Conservation (phyloP, 2,329 filamentous ascomycete genomes). For the Ophiostoma perfectum region DNA sequence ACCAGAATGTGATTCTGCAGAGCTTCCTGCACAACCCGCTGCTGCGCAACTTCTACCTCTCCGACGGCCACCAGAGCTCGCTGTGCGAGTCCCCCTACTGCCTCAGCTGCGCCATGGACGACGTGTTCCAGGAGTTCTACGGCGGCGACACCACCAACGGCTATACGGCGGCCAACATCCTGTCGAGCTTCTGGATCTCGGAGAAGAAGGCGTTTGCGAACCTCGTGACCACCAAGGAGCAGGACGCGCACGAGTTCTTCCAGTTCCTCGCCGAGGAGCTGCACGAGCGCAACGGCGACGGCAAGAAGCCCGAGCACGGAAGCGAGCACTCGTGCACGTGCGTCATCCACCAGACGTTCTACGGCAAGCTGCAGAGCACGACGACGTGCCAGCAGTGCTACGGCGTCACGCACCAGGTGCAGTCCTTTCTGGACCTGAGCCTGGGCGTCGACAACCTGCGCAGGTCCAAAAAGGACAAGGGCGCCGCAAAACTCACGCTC, state of each 20-base stretch:
- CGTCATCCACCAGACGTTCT: conserved; percentile 91
- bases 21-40: conserved; percentile 90
- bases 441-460: conserved; percentile 65
- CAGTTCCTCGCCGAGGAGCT: conserved; percentile 91
- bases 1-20: conserved; percentile 94
- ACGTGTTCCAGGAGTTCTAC: conserved; percentile 69
- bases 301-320: conserved; percentile 54
- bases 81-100: conserved; percentile 63
- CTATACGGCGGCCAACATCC: conserved; percentile 82
- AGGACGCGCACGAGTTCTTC: conserved; percentile 96
- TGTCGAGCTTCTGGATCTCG: conserved; percentile 85
- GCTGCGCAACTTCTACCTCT: conserved; percentile 84
- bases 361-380: conserved; percentile 82
- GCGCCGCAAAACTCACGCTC: conserved; percentile 46
- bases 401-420: conserved; percentile 73
- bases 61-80: conserved; percentile 75
- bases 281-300: conserved; percentile 73
- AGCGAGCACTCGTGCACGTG: conserved; percentile 70
- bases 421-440: conserved; percentile 87
- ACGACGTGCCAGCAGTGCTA: conserved; percentile 86
- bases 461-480: conserved; percentile 48
- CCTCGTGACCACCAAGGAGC: conserved; percentile 84
- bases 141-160: conserved; percentile 74
- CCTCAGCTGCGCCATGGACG: conserved; percentile 65
- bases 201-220: conserved; percentile 67